A percentile compares a stretch with the other conserved stretches of the same genome.
Evolutionary conservation across 371 early-diverging fungal species (phyloP).

Genomic region (Mortierella sp.): DNA sequence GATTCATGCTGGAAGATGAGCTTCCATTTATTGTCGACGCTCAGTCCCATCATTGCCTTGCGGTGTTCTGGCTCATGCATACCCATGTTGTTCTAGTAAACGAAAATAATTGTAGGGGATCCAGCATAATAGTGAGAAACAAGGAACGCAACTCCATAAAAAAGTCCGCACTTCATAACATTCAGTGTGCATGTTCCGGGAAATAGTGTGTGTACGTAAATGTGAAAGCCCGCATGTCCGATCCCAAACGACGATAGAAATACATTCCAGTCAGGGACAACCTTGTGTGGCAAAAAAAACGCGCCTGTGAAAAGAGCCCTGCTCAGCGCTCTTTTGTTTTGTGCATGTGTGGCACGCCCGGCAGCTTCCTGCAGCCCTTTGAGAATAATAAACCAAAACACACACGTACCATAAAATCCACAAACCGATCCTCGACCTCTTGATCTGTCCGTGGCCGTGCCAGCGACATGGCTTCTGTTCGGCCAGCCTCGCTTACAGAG

Average conservation of each 20-base stretch:
- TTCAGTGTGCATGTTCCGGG: too few relatives aligned
- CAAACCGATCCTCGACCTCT: conserved; percentile 53
- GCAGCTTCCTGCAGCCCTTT: too few relatives aligned
- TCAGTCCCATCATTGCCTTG: conserved; percentile 36
- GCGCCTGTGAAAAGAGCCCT: too few relatives aligned
- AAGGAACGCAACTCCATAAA: background rate
- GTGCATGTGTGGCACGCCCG: too few relatives aligned
- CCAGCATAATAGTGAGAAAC: background rate
- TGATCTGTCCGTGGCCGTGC: conserved; percentile 50
- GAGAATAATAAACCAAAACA: too few relatives aligned
- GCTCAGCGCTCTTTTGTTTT: too few relatives aligned
- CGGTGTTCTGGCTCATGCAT: conserved; percentile 50
- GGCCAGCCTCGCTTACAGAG: conserved; percentile 45
- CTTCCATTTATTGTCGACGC: conserved; percentile 52
- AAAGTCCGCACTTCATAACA: too few relatives aligned
- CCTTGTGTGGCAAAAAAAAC: too few relatives aligned
- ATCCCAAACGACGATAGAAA: too few relatives aligned
- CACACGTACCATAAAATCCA: conserved; percentile 49
- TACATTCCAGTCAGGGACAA: too few relatives aligned
- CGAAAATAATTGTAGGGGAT: background rate
- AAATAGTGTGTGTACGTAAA: too few relatives aligned
- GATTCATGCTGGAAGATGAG: conserved; percentile 51
- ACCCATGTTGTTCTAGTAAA: conserved; percentile 46
- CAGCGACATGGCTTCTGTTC: conserved; percentile 40
- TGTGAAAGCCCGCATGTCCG: too few relatives aligned